phyloP scores from a whole-genome alignment of 2,329 filamentous ascomycete species.

The Venturia asperata region DNA sequence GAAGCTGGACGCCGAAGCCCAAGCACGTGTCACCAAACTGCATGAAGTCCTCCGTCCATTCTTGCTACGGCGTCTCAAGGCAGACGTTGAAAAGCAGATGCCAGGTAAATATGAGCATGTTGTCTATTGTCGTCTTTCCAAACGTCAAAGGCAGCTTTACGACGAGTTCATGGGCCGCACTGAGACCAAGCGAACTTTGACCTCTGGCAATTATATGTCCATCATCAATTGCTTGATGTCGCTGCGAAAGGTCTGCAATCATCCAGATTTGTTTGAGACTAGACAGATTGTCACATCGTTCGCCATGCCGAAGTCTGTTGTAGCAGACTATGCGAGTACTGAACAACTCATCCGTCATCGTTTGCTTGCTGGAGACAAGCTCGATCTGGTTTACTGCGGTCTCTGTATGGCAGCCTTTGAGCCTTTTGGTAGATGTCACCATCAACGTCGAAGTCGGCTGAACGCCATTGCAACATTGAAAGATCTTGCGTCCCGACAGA shows the following conservation, averaged over 20 bases:
- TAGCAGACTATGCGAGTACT: constrained; percentile 65
- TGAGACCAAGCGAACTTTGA: constrained; percentile 80
- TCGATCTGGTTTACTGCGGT: constrained; percentile 69
- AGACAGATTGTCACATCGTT: constrained; percentile 95
- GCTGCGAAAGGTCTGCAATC: constrained; percentile 94
- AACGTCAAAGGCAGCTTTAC: constrained; percentile 90
- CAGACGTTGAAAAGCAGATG: constrained; percentile 98
- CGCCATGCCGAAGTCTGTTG: constrained; percentile 74
- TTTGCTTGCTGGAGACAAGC: constrained; percentile 53
- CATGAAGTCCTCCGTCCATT: constrained; percentile 93
- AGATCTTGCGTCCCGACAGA: constrained; percentile 65
- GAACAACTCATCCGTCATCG: constrained; percentile 62
- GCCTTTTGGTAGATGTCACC: constrained; percentile 46
- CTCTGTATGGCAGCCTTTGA: constrained; percentile 68
- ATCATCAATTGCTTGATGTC: constrained; percentile 99
- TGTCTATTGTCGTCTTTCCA: constrained; percentile 89
- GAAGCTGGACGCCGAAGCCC: constrained; percentile 88
- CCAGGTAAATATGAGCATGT: constrained; percentile 97
- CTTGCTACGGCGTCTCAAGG: constrained; percentile 81
- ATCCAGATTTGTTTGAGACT: constrained; percentile 93
- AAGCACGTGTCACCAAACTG: constrained; percentile 83
- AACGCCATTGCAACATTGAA: constrained; percentile 64
- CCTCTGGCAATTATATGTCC: constrained; percentile 90
- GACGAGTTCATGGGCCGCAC: constrained; percentile 90
- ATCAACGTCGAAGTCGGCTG: constrained; percentile 33